Evolutionary conservation across 345 rosid species (phyloP).

Genomic region (Aquilaria sinensis): DNA sequence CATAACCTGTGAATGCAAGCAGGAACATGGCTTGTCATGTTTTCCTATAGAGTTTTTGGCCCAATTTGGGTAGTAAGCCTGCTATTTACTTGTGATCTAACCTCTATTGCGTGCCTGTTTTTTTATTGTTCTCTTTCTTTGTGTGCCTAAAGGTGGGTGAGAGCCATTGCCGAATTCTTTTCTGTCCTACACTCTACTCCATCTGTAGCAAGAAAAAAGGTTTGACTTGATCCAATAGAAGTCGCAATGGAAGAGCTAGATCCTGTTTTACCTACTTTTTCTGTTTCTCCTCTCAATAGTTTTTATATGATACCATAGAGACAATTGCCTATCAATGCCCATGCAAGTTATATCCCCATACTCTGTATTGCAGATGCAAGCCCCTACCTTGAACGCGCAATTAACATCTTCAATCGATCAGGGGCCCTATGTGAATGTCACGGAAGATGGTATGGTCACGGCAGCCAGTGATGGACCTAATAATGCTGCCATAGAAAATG

Average conservation of each 20-base stretch:
- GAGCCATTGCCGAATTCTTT: conserved; percentile 74
- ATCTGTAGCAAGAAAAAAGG: conserved; percentile 40
- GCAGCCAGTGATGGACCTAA: conserved; percentile 18
- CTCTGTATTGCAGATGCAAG: conserved; percentile 15
- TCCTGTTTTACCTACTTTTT: too few relatives aligned
- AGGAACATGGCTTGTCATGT: background rate
- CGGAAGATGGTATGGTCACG: conserved; percentile 33
- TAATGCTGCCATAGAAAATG: conserved; percentile 12
- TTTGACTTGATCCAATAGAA: too few relatives aligned
- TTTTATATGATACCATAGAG: too few relatives aligned
- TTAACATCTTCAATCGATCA: conserved; percentile 27
- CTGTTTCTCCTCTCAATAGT: too few relatives aligned
- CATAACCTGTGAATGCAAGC: background rate
- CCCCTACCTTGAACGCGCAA: conserved; percentile 4
- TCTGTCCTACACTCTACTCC: conserved; percentile 51
- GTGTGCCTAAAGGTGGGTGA: conserved; percentile 70
- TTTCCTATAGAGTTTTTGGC: background rate
- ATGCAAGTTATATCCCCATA: too few relatives aligned
- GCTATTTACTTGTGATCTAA: background rate
- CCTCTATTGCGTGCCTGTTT: conserved; percentile 1
- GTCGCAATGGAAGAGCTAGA: too few relatives aligned
- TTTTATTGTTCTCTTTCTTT: background rate
- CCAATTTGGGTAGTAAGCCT: background rate
- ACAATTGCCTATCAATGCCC: too few relatives aligned
- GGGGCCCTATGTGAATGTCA: conserved; percentile 30